Conservation (phyloP, 805 yeast species). For the Clavispora santaluciae region DNA sequence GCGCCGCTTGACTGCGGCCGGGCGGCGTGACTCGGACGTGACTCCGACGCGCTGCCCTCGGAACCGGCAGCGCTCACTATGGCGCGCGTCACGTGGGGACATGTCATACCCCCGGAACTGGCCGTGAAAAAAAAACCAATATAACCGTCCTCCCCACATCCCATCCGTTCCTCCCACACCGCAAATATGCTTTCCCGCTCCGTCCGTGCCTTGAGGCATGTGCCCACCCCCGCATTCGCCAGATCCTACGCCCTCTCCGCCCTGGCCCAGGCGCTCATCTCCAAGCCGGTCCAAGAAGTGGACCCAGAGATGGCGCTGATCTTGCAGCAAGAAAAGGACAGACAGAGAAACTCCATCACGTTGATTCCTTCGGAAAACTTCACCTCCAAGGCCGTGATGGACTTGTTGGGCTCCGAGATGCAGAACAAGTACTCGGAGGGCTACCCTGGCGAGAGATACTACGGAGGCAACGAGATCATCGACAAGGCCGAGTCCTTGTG, state of each 20-base stretch:
- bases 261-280: conserved; percentile 60
- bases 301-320: conserved; percentile 86
- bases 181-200: conserved; percentile 26
- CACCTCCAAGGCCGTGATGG: conserved; percentile 93
- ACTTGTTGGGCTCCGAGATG: conserved; percentile 92
- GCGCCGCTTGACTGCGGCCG: neutral
- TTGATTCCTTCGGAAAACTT: conserved; percentile 95
- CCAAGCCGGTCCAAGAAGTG: conserved; percentile 55
- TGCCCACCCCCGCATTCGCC: conserved; percentile 10
- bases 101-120: conserved; percentile 1
- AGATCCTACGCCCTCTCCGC: conserved; percentile 61
- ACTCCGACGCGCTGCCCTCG: conserved; percentile 1
- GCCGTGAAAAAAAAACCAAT: neutral
- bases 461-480: conserved; percentile 95
- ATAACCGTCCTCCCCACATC: neutral
- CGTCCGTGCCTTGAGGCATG: conserved; percentile 23
- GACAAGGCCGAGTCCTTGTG: conserved; percentile 88
- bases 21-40: neutral
- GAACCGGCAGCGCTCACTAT: neutral
- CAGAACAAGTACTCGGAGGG: conserved; percentile 98
- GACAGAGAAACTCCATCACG: conserved; percentile 90
- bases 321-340: conserved; percentile 66
- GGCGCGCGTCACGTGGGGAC: neutral
- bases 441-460: conserved; percentile 96
- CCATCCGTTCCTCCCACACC: neutral